Evolutionary conservation across 352 stramenopile genomes (phyloP).

Genomic region (Globisporangium viniferum): DNA sequence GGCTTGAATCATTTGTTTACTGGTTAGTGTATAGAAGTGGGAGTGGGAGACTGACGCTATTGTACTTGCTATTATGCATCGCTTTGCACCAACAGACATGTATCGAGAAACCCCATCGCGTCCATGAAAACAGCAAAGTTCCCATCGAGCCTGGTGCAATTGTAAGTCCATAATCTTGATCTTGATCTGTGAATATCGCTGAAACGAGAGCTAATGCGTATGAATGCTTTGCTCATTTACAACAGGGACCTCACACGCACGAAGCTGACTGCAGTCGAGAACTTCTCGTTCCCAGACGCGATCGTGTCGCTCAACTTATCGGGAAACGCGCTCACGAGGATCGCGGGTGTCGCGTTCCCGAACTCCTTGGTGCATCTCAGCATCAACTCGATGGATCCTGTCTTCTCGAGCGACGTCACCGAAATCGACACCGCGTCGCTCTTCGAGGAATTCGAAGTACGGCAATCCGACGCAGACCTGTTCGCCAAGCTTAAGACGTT

Average conservation of each 20-base stretch:
- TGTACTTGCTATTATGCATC: neutral
- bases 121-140: conserved; percentile 24
- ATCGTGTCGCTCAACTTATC: conserved; percentile 33
- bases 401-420: neutral
- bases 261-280: conserved; percentile 26
- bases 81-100: conserved; percentile 19
- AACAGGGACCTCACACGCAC: conserved; percentile 19
- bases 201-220: neutral
- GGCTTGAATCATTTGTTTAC: too few relatives aligned
- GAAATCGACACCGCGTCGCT: conserved; percentile 1
- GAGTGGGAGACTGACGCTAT: neutral
- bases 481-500: conserved; percentile 21
- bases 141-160: conserved; percentile 22
- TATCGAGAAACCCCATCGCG: conserved; percentile 34
- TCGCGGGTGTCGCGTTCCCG: conserved; percentile 34
- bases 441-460: conserved; percentile 40
- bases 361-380: conserved; percentile 21
- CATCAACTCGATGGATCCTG: conserved; percentile 16
- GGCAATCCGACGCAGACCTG: conserved; percentile 25
- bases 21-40: neutral
- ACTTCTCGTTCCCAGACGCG: conserved; percentile 31
- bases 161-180: conserved; percentile 22
- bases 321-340: conserved; percentile 31
- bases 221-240: neutral
- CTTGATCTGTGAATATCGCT: neutral